phyloP scores from a whole-genome alignment of 2,329 filamentous ascomycete genomes.

The Diaporthe sp. region DNA sequence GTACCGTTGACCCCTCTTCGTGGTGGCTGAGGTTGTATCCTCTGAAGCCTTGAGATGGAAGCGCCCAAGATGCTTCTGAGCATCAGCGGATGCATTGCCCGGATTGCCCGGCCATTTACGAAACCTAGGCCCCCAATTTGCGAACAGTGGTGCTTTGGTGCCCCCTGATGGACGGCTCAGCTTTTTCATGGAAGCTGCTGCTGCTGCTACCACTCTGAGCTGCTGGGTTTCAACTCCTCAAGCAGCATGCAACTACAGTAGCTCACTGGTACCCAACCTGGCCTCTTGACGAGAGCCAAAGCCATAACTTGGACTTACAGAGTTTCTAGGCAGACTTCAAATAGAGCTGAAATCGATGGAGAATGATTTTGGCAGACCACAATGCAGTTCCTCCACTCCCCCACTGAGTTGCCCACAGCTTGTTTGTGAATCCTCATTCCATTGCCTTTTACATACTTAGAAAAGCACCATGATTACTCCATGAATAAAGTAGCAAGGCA shows the following conservation, averaged over 20 bases:
- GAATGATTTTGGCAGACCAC: not conserved
- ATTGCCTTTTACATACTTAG: not conserved
- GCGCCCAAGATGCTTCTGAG: not conserved
- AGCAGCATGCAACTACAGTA: not conserved
- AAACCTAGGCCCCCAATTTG: not conserved
- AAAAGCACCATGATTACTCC: too few species aligned
- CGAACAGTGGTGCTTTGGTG: not conserved
- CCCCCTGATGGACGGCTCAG: not conserved
- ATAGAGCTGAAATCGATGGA: not conserved
- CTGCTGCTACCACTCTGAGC: not conserved
- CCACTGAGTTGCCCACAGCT: not conserved
- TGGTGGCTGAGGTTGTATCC: not conserved
- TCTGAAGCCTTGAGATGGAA: not conserved
- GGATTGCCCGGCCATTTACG: not conserved
- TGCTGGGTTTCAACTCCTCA: not conserved
- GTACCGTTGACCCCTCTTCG: not conserved
- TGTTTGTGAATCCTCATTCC: not conserved
- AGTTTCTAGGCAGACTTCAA: not conserved
- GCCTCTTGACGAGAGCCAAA: not conserved
- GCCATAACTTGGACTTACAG: not conserved
- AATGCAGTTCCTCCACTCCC: not conserved
- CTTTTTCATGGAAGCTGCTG: not conserved
- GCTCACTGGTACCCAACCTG: not conserved
- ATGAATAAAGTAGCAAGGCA: not conserved
- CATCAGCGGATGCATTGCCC: not conserved